Evolutionary conservation across 331 rosid species (phyloP).

Genomic region (Cucumis variabilis): DNA sequence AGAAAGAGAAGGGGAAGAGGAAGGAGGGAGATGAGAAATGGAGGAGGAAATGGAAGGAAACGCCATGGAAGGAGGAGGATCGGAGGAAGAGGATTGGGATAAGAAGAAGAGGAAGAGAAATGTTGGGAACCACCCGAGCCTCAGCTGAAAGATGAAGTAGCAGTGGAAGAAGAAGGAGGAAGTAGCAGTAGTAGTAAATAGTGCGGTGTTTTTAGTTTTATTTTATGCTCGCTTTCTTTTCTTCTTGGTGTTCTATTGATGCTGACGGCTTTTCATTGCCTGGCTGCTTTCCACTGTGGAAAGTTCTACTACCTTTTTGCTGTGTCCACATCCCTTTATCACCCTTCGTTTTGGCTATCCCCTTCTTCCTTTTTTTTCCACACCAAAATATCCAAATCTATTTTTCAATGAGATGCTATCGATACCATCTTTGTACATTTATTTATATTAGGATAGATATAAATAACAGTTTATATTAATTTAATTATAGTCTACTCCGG

Average conservation of each 20-base stretch:
- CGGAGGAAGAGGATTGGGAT: slow-evolving; percentile 32
- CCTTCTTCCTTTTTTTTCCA: too few relatives aligned
- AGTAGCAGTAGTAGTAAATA: slow-evolving; percentile 3
- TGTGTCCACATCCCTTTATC: background rate
- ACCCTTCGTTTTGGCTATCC: background rate
- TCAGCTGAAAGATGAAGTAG: slow-evolving; percentile 32
- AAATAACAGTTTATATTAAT: too few relatives aligned
- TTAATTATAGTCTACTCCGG: too few relatives aligned
- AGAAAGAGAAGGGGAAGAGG: slow-evolving; percentile 31
- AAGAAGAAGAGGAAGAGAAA: slow-evolving; percentile 38
- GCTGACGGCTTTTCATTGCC: background rate
- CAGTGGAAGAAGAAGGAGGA: background rate
- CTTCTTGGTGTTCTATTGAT: background rate
- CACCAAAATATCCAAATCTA: too few relatives aligned
- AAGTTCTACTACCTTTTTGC: background rate
- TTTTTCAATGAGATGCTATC: too few relatives aligned
- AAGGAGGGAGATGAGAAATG: slow-evolving; percentile 32
- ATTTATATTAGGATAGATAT: too few relatives aligned
- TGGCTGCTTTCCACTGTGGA: background rate
- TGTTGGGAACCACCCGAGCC: slow-evolving; percentile 52
- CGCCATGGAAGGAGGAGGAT: slow-evolving; percentile 58
- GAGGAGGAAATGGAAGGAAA: slow-evolving; percentile 56
- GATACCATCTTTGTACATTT: too few relatives aligned
- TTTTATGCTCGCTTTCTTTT: background rate
- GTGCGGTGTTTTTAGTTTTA: background rate